A percentile compares a stretch with the other conserved stretches of the same genome.
phyloP scores from a whole-genome alignment of 1,284 basidiomycete species.

The Papiliotrema terrestris region DNA sequence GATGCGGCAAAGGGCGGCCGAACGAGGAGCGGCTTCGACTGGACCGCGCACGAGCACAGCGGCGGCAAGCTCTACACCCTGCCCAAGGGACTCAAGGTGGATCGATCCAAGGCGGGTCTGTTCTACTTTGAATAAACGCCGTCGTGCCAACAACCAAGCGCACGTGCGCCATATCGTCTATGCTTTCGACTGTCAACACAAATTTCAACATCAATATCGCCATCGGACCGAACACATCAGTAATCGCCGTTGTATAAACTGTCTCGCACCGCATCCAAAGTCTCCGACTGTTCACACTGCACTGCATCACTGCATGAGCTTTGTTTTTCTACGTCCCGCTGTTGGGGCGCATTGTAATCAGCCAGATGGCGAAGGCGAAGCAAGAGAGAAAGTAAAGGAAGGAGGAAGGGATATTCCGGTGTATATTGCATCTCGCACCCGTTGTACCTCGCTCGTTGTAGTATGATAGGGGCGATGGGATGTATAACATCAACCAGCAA shows the following conservation, averaged over 20 bases:
- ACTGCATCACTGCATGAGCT: background rate
- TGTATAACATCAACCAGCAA: too few species aligned
- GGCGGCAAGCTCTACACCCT: constrained; percentile 41
- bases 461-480: too few species aligned
- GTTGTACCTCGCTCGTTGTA: too few species aligned
- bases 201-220: too few species aligned
- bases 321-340: background rate
- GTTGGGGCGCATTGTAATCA: background rate
- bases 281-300: too few species aligned
- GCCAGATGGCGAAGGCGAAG: too few species aligned
- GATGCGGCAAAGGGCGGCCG: constrained; percentile 10
- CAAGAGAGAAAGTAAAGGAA: too few species aligned
- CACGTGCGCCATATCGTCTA: background rate
- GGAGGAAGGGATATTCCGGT: too few species aligned
- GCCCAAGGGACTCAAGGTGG: constrained; percentile 34
- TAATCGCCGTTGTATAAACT: too few species aligned
- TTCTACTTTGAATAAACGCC: constrained; percentile 32
- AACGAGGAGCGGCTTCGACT: constrained; percentile 33
- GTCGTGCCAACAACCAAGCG: background rate
- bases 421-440: too few species aligned
- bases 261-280: too few species aligned
- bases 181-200: background rate
- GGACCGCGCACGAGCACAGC: constrained; percentile 31
- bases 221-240: too few species aligned
- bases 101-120: constrained; percentile 37